Evolutionary conservation across 169 alveolate species (phyloP), one percentile per base, ranked within the genome.

Genomic region (Plasmodium sp.): DNA sequence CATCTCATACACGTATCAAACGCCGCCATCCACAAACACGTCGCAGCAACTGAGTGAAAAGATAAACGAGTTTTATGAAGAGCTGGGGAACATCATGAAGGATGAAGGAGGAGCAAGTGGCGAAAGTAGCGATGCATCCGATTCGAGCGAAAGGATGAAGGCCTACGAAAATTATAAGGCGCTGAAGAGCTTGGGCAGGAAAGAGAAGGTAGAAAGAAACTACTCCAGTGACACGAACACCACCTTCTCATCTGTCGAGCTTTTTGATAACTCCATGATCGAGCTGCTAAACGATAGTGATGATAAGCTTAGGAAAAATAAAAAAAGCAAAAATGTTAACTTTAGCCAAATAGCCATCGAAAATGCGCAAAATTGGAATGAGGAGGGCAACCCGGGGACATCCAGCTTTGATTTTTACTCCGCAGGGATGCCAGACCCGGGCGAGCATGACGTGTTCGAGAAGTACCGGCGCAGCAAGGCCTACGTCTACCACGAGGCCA

Each of bases 311-410:
- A 90, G 72, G 73, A 92, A 92, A 72, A 72, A 81, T 22, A 81
- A 92, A 82, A 92, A 92, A 92, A 83, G 84, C 43, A 81, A 92
- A 41, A 73, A 92, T 41, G 92, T 83, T 72, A 83, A 72, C 31
- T 92, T 92, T 72, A 75, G 83, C 36, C 95, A 81, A 92, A 83
- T 82, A 81, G 95, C 85, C 36, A 90, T 90, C 0, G 94, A 90
- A 90, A 90, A 90, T 90, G 90, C 94, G n/a, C 94, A 90, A 80
- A 80, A 79, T 34, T 90, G 94, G 94, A 67, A 62, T 90, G 95
- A 92, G 39, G 84, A 81, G 4, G 75, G 39, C 39, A 43, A 54
- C 27, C 33, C 48, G 10, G 48, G 34, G 18, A n/a, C 62, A 34
- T 43, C 85, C 36, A 39, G 67, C 74, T 71, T 75, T 73, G 88